Conservation (phyloP, 176 grass and related monocot genomes). For the Poa annua region DNA sequence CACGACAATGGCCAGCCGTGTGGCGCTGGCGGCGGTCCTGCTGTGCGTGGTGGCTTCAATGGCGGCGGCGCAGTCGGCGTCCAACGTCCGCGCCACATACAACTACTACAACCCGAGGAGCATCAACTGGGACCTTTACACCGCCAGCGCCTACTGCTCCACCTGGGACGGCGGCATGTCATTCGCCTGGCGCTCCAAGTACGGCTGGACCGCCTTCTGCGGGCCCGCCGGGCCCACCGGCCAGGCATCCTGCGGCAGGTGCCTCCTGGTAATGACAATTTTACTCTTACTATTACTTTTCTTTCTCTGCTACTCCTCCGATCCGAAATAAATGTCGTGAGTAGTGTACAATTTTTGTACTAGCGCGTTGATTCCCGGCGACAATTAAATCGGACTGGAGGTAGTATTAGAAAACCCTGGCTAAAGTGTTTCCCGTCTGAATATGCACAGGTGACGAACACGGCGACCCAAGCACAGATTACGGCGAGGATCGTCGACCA, state of each 20-base stretch:
- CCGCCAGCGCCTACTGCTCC: slow-evolving; percentile 58
- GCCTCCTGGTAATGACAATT: slow-evolving; percentile 52
- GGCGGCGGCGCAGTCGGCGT: slow-evolving; percentile 36
- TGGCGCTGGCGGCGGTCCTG: slow-evolving; percentile 5
- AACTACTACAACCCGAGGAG: slow-evolving; percentile 37
- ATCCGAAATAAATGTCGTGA: too few species aligned
- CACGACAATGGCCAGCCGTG: not conserved
- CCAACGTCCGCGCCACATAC: slow-evolving; percentile 49
- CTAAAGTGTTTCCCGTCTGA: not conserved
- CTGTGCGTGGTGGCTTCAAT: slow-evolving; percentile 4
- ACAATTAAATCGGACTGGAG: too few species aligned
- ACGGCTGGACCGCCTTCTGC: slow-evolving; percentile 90
- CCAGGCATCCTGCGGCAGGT: slow-evolving; percentile 53
- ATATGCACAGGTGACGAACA: slow-evolving; percentile 54
- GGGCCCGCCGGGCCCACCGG: slow-evolving; percentile 50
- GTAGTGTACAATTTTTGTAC: too few species aligned
- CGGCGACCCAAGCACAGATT: slow-evolving; percentile 4
- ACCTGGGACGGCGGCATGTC: slow-evolving; percentile 74
- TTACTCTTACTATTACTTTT: not conserved
- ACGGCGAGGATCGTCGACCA: slow-evolving; percentile 64
- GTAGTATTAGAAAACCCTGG: too few species aligned
- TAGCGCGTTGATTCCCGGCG: too few species aligned
- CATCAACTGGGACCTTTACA: slow-evolving; percentile 48
- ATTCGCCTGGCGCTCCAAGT: slow-evolving; percentile 58
- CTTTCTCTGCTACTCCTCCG: too few species aligned